Percentiles rank a stretch among this genome's conserved stretches.
Evolutionary conservation across 75 land plant genomes (phyloP).

Genomic region (Isoetes taiwanensis): DNA sequence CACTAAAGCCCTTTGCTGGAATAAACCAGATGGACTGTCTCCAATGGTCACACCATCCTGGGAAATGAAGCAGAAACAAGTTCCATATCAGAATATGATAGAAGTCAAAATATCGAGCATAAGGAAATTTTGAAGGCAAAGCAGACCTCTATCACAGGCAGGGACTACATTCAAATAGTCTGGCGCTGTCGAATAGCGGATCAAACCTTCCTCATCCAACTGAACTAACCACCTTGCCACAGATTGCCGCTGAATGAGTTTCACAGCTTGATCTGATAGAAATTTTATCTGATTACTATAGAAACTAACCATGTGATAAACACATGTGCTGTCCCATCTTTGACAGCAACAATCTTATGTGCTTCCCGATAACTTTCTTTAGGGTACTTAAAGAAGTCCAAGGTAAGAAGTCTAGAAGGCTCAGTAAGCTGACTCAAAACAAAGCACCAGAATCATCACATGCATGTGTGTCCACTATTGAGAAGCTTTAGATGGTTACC

Average conservation of each 20-base stretch:
- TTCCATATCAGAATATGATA: background rate
- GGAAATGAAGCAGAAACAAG: background rate
- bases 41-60: conserved; percentile 87
- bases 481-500: conserved; percentile 30
- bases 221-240: conserved; percentile 79
- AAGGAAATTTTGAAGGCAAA: no score
- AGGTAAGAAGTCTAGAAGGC: conserved; percentile 82
- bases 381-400: conserved; percentile 73
- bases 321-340: conserved; percentile 56
- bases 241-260: background rate
- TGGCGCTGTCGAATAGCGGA: conserved; percentile 83
- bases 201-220: conserved; percentile 70
- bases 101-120: no score
- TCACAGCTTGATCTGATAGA: background rate
- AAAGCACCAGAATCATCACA: background rate
- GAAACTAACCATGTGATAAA: conserved; percentile 62
- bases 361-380: conserved; percentile 33
- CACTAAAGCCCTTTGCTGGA: conserved; percentile 36
- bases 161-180: conserved; percentile 53
- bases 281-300: background rate
- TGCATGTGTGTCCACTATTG: background rate
- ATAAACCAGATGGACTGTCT: conserved; percentile 84
- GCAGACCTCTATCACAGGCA: no score
- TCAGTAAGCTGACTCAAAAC: conserved; percentile 55
- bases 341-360: conserved; percentile 24